A percentile compares a stretch with the other conserved stretches of the same genome.
Evolutionary conservation across 2,329 filamentous ascomycete species (phyloP).

Genomic region (Alternaria postmessia): DNA sequence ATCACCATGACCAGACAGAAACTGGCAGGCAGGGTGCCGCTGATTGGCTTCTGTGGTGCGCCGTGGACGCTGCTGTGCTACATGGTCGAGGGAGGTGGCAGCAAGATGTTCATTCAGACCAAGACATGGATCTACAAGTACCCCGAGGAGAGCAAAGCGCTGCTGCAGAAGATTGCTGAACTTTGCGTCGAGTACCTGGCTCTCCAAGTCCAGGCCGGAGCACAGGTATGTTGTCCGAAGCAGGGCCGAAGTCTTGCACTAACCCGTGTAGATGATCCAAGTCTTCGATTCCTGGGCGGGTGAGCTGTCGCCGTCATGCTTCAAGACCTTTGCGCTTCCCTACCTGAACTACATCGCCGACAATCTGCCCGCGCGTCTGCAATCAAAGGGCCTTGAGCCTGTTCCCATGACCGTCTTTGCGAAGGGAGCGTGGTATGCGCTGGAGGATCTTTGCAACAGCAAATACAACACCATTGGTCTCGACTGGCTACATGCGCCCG

Average conservation of each 20-base stretch:
- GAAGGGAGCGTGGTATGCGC: slow-evolving; percentile 95
- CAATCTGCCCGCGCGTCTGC: slow-evolving; percentile 76
- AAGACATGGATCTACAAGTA: slow-evolving; percentile 98
- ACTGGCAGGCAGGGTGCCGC: slow-evolving; percentile 83
- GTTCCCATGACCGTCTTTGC: slow-evolving; percentile 99
- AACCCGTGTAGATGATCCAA: slow-evolving; percentile 73
- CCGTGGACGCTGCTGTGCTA: slow-evolving; percentile 98
- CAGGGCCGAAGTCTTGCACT: slow-evolving; percentile 15
- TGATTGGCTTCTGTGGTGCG: slow-evolving; percentile 96
- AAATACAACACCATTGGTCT: slow-evolving; percentile 94
- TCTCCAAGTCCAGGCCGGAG: slow-evolving; percentile 89
- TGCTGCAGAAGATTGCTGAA: slow-evolving; percentile 91
- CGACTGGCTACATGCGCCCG: slow-evolving; percentile 93
- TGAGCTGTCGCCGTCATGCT: slow-evolving; percentile 84
- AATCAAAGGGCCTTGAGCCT: slow-evolving; percentile 75
- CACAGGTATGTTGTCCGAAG: slow-evolving; percentile 69
- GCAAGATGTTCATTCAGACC: slow-evolving; percentile 89
- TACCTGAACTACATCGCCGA: slow-evolving; percentile 85
- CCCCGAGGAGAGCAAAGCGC: slow-evolving; percentile 76
- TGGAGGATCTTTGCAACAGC: slow-evolving; percentile 84
- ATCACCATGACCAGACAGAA: slow-evolving; percentile 91
- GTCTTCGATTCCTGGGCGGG: slow-evolving; percentile 99
- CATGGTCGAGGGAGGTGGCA: slow-evolving; percentile 98
- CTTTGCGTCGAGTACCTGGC: slow-evolving; percentile 95
- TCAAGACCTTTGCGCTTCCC: slow-evolving; percentile 84